Evolutionary conservation across 2,329 filamentous ascomycete species (phyloP), one percentile per base, ranked within the genome.

Genomic region (Colletotrichum sp.): DNA sequence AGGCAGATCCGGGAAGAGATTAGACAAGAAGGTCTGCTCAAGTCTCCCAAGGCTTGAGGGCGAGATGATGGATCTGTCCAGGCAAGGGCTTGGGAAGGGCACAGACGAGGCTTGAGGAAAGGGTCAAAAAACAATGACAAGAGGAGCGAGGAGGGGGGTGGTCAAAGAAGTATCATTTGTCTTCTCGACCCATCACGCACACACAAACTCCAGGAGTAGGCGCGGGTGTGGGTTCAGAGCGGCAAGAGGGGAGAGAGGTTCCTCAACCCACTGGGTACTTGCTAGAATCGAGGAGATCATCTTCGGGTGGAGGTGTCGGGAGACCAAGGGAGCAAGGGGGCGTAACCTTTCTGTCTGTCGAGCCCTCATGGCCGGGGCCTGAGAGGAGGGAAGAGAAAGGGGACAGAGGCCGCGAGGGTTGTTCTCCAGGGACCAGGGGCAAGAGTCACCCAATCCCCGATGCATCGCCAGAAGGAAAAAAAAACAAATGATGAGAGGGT

Each of bases 241-340:
- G 70, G 43, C 55, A 63, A 63, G 58, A 63, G 58, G 58, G 30
- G 58, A n/a, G 57, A 30, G 26, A 34, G 24, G 28, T 26, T 15
- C 34, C 36, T 72, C 69, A 24, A 57, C 57, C 69, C 57, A 68
- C 73, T 71, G 70, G 64, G 71, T 76, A 58, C 64, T 71, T 71
- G 70, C 70, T 61, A 68, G 58, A 65, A 74, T 48, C 43, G 69
- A 77, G 77, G 66, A 77, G 77, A 78, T 78, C 77, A 77, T 75
- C 48, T 71, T 67, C 71, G 72, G 72, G 75, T 77, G 75, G 72
- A 77, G 72, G 66, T 72, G 72, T 74, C 75, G 75, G 75, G 52
- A 65, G 61, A 72, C 75, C 72, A 72, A 78, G 67, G 77, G 75
- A 77, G 77, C 75, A 78, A 72, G 75, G 77, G 65, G 75, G 71